A percentile compares a stretch with the other conserved stretches of the same genome.
Conservation (phyloP, 306 rosid genomes). For the Astragalus glycyphyllos region DNA sequence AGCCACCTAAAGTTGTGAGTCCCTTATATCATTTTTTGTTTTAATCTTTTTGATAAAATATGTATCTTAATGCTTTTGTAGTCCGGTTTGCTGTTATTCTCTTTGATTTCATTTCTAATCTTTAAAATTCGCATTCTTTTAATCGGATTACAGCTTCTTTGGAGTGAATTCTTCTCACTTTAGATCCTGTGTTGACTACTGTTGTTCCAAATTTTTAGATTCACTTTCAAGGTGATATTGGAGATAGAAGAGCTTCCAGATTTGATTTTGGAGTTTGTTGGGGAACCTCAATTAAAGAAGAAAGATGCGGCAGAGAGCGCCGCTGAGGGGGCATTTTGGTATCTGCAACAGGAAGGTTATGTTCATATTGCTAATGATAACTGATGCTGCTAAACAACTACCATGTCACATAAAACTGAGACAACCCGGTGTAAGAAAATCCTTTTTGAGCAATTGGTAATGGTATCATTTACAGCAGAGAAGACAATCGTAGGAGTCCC, state of each 20-base stretch:
- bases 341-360: constrained; percentile 62
- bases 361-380: constrained; percentile 20
- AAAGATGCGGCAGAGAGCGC: constrained; percentile 83
- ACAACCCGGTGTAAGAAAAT: neutral
- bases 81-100: constrained; percentile 6
- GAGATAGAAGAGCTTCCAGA: constrained; percentile 66
- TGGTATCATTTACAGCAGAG: neutral
- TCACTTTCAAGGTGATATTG: constrained; percentile 65
- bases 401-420: constrained; percentile 1
- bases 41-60: constrained; percentile 8
- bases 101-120: neutral
- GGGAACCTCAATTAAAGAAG: constrained; percentile 62
- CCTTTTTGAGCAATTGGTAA: neutral
- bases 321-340: constrained; percentile 88
- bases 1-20: constrained; percentile 67
- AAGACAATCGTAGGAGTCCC: neutral
- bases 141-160: neutral
- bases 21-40: constrained; percentile 19
- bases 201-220: constrained; percentile 52
- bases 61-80: neutral
- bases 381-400: constrained; percentile 6
- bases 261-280: constrained; percentile 58
- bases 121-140: neutral
- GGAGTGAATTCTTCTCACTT: neutral
- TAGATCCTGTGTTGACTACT: constrained; percentile 29